phyloP scores from a whole-genome alignment of 495 filamentous ascomycete genomes.

The Aspergillus indologenus region DNA sequence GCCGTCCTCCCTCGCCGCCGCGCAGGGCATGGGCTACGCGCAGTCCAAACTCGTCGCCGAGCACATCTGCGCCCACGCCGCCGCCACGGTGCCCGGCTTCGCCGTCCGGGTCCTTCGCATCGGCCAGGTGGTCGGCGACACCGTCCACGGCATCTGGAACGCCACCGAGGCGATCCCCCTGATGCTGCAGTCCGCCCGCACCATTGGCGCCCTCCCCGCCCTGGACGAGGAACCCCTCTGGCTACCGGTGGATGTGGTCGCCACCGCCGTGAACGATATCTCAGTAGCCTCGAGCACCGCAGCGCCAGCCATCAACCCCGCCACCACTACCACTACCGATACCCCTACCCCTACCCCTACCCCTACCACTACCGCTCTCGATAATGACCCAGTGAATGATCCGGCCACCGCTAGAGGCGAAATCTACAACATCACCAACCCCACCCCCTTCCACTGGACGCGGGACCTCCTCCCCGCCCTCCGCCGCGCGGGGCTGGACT shows the following conservation, averaged over 20 bases:
- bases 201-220: conserved; percentile 50
- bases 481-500: conserved; percentile 17
- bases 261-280: conserved; percentile 18
- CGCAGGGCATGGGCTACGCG: conserved; percentile 57
- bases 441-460: conserved; percentile 29
- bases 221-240: conserved; percentile 39
- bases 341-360: no score
- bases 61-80: conserved; percentile 41
- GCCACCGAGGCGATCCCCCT: conserved; percentile 60
- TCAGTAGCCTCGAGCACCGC: conserved; percentile 8
- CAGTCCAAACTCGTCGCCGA: conserved; percentile 64
- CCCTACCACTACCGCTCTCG: no score
- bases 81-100: conserved; percentile 26
- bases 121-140: conserved; percentile 59
- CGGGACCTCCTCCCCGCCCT: conserved; percentile 24
- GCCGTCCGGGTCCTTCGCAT: conserved; percentile 46
- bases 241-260: conserved; percentile 22
- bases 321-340: not conserved
- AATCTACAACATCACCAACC: conserved; percentile 28
- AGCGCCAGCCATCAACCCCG: not conserved
- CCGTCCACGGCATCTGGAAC: conserved; percentile 57
- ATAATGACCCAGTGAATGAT: no score
- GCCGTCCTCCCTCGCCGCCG: conserved; percentile 43
- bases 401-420: no score
- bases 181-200: conserved; percentile 47